Evolutionary conservation across 2,329 filamentous ascomycete genomes (phyloP).

Genomic region (Raffaelea albimanens): DNA sequence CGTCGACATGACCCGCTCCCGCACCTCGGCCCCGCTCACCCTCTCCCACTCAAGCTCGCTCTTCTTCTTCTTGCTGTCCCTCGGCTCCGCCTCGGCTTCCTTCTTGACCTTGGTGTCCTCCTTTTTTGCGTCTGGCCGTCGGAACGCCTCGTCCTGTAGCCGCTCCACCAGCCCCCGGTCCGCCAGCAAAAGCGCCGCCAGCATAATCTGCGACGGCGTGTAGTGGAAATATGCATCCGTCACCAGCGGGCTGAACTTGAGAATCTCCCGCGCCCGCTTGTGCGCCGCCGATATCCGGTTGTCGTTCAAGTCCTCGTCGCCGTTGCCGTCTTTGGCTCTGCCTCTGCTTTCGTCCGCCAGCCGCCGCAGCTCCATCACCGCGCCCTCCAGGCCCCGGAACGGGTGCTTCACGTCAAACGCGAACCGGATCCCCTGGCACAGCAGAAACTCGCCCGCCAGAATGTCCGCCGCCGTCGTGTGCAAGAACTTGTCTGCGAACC

Average conservation of each 20-base stretch:
- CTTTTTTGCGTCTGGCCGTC: too few relatives aligned
- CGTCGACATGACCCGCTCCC: slow-evolving; percentile 39
- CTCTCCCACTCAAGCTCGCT: slow-evolving; percentile 13
- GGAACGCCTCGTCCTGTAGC: slow-evolving; percentile 33
- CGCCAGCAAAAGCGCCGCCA: slow-evolving; percentile 67
- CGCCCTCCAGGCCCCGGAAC: slow-evolving; percentile 77
- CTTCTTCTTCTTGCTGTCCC: slow-evolving; percentile 12
- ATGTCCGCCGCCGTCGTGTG: slow-evolving; percentile 71
- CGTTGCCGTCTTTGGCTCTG: slow-evolving; percentile 21
- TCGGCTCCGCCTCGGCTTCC: too few relatives aligned
- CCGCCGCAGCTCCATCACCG: slow-evolving; percentile 70
- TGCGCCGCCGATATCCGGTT: slow-evolving; percentile 53
- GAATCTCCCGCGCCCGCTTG: slow-evolving; percentile 58
- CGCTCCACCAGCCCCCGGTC: slow-evolving; percentile 54
- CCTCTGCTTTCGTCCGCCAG: slow-evolving; percentile 38
- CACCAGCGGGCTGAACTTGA: slow-evolving; percentile 72
- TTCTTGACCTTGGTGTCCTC: too few relatives aligned
- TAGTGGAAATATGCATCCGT: slow-evolving; percentile 98
- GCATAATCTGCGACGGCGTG: slow-evolving; percentile 87
- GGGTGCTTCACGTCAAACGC: slow-evolving; percentile 90
- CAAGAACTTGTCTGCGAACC: slow-evolving; percentile 60
- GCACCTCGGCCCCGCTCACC: slow-evolving; percentile 19
- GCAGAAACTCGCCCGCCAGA: slow-evolving; percentile 81
- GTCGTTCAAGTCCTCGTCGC: slow-evolving; percentile 16
- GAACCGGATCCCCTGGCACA: slow-evolving; percentile 87